phyloP scores from a whole-genome alignment of 2,329 filamentous ascomycete species.

The Aspergillus brasiliensis region DNA sequence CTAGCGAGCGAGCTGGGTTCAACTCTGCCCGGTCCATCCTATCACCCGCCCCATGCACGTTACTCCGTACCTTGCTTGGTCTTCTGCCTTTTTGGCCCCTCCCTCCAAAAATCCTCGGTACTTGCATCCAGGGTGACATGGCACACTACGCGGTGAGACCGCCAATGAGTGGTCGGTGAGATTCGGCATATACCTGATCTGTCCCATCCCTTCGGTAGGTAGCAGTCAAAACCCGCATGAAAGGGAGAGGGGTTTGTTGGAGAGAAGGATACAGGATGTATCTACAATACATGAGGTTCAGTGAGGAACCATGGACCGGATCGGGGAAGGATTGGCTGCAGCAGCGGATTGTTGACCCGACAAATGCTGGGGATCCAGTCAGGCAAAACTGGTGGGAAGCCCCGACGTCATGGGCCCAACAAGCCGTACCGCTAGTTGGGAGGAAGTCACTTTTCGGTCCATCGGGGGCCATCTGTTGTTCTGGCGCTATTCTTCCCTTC shows the following conservation, averaged over 20 bases:
- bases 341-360: slow-evolving; percentile 7
- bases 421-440: slow-evolving; percentile 27
- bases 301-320: not conserved
- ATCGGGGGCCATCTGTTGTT: too few relatives aligned
- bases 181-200: not conserved
- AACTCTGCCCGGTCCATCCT: not conserved
- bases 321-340: not conserved
- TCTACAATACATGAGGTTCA: too few relatives aligned
- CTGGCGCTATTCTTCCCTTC: not conserved
- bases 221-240: not conserved
- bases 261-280: too few relatives aligned
- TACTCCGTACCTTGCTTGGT: not conserved
- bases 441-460: too few relatives aligned
- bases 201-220: not conserved
- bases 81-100: not conserved
- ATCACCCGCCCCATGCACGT: not conserved
- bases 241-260: not conserved
- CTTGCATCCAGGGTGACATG: not conserved
- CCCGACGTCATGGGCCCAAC: slow-evolving; percentile 28
- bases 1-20: not conserved
- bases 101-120: not conserved
- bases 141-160: not conserved
- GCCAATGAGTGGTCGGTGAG: not conserved
- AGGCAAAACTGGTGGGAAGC: slow-evolving; percentile 18
- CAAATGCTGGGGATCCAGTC: slow-evolving; percentile 2